A percentile compares a stretch with the other conserved stretches of the same genome.
phyloP scores from a whole-genome alignment of 208 protist genomes.

The Leishmania martiniquensis region DNA sequence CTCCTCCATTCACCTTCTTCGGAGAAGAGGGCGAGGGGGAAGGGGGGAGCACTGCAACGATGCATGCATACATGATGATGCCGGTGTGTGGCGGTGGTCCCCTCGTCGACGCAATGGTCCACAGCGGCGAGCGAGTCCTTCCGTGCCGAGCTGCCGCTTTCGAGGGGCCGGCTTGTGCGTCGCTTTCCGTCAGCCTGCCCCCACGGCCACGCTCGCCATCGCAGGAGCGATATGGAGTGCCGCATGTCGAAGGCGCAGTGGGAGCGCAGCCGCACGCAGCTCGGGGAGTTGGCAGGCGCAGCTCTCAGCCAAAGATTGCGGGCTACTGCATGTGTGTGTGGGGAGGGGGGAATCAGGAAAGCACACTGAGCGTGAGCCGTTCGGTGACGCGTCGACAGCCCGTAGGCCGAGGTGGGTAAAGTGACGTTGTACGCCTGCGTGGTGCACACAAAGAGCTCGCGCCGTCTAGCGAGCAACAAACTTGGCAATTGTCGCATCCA shows the following conservation, averaged over 20 bases:
- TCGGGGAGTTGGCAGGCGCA: slow-evolving; percentile 56
- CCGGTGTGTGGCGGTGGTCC: neutral
- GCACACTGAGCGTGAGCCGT: no score
- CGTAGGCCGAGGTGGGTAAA: slow-evolving; percentile 71
- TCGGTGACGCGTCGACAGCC: slow-evolving; percentile 52
- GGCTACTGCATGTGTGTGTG: no score
- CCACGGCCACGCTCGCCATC: slow-evolving; percentile 2
- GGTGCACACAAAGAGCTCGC: slow-evolving; percentile 49
- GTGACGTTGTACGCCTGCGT: slow-evolving; percentile 72
- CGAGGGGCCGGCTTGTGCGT: neutral
- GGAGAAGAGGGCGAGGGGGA: no score
- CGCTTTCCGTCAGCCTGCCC: neutral
- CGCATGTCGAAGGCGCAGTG: slow-evolving; percentile 32
- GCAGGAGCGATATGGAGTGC: slow-evolving; percentile 18
- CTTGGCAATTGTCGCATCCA: neutral
- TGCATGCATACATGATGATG: neutral
- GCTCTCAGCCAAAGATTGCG: slow-evolving; percentile 59
- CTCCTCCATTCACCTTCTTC: no score
- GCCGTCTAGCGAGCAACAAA: neutral
- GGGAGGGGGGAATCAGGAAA: no score
- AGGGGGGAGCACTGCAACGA: no score
- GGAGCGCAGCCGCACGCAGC: slow-evolving; percentile 48
- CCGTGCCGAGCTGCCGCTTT: neutral
- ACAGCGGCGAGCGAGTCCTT: neutral
- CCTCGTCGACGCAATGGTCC: neutral